These are phyloP conservation scores for Crithidia brevicula DNA, from an alignment of 208 protist species.

Conservation along the genomic window DNA sequence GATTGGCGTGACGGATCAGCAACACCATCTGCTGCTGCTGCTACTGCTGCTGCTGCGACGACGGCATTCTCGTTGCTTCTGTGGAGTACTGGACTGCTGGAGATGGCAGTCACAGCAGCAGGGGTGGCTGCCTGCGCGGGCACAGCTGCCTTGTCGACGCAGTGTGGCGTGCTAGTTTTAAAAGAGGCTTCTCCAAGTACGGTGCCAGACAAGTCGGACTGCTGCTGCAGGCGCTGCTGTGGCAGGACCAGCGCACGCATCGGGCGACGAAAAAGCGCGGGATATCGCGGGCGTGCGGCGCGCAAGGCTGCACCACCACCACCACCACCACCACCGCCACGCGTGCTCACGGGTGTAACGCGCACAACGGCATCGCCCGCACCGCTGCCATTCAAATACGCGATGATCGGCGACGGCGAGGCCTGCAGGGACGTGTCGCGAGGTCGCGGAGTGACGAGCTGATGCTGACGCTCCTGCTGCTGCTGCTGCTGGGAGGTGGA, in stretches of 20 bases:
- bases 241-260: neutral
- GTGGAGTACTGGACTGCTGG: no score
- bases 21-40: no score
- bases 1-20: neutral
- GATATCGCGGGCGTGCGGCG: neutral
- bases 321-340: neutral
- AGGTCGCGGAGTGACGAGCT: slow-evolving; percentile 12
- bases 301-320: neutral
- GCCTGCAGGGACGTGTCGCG: neutral
- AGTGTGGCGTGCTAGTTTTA: no score
- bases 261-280: slow-evolving; percentile 1
- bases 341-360: neutral
- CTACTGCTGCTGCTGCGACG: neutral
- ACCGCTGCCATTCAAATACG: slow-evolving; percentile 2
- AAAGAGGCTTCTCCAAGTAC: no score
- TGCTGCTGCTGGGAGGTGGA: neutral
- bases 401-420: slow-evolving; percentile 7
- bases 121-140: no score
- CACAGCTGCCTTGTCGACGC: no score
- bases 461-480: neutral
- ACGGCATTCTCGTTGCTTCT: no score
- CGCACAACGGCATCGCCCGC: neutral
- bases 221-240: neutral
- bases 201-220: no score
- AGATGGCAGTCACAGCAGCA: no score